Evolutionary conservation across 129 eudicot genomes (phyloP).

Genomic region (Chrysanthemum lavandulifolium): DNA sequence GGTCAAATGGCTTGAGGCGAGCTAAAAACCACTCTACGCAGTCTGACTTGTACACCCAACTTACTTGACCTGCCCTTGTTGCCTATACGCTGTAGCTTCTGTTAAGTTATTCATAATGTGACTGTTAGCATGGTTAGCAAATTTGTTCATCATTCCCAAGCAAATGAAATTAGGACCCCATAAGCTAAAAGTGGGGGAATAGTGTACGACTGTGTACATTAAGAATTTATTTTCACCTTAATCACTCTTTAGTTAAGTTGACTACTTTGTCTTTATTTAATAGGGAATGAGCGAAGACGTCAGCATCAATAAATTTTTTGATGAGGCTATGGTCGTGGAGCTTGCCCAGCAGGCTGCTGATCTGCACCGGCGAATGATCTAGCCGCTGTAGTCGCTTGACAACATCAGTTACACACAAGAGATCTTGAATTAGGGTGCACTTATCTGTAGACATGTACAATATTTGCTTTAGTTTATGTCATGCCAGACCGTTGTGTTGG

Average conservation of each 20-base stretch:
- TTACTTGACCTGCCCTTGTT: too few species aligned
- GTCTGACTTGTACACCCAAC: too few species aligned
- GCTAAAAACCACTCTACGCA: too few species aligned
- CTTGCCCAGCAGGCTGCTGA: constrained; percentile 96
- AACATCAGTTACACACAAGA: background rate
- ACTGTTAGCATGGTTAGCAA: too few species aligned
- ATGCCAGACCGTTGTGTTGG: too few species aligned
- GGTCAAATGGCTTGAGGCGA: too few species aligned
- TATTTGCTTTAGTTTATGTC: too few species aligned
- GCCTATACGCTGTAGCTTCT: too few species aligned
- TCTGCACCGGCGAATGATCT: constrained; percentile 75
- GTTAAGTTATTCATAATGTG: too few species aligned
- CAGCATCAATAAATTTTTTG: constrained; percentile 85
- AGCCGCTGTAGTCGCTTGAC: background rate
- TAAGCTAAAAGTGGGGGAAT: background rate
- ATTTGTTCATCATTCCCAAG: background rate
- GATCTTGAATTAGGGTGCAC: constrained; percentile 2
- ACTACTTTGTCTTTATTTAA: too few species aligned
- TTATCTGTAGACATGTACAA: background rate
- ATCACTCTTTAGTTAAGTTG: background rate
- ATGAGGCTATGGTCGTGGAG: constrained; percentile 94
- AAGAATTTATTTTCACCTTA: background rate
- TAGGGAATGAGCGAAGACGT: constrained; percentile 64
- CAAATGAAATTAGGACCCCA: too few species aligned
- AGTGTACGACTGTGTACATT: too few species aligned